Percentiles rank a stretch among this genome's conserved stretches.
Evolutionary conservation across 208 protist genomes (phyloP).

Genomic region (Trichomonas tenax): DNA sequence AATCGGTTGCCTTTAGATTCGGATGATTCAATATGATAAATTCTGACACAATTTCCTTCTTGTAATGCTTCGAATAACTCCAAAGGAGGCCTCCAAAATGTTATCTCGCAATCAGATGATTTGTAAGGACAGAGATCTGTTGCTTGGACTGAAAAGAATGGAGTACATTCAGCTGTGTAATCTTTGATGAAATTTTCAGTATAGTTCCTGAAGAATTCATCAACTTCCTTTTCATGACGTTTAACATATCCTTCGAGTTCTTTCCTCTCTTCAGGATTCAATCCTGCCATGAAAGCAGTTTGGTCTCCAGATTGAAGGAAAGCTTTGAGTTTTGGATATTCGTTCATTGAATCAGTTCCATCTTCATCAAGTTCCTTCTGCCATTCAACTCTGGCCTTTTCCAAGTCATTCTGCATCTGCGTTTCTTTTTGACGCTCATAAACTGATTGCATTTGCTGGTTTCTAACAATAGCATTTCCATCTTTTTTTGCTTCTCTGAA

Average conservation of each 20-base stretch:
- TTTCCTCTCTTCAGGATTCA: not conserved
- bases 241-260: not conserved
- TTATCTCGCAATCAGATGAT: not conserved
- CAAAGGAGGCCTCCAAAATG: not conserved
- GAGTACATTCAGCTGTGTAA: not conserved
- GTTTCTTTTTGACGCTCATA: not conserved
- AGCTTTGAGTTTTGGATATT: not conserved
- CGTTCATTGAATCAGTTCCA: not conserved
- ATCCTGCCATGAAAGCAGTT: not conserved
- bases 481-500: not conserved
- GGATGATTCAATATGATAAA: not conserved
- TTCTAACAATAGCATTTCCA: not conserved
- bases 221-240: not conserved
- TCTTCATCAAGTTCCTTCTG: conserved; percentile 12
- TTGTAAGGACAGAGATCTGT: not conserved
- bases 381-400: not conserved
- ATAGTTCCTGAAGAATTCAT: not conserved
- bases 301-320: not conserved
- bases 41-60: not conserved
- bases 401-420: not conserved
- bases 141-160: not conserved
- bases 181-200: not conserved
- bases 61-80: not conserved
- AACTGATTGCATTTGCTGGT: not conserved
- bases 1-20: not conserved